phyloP scores from a whole-genome alignment of 208 protist species.

The Herpetomonas samuelpessoai region DNA sequence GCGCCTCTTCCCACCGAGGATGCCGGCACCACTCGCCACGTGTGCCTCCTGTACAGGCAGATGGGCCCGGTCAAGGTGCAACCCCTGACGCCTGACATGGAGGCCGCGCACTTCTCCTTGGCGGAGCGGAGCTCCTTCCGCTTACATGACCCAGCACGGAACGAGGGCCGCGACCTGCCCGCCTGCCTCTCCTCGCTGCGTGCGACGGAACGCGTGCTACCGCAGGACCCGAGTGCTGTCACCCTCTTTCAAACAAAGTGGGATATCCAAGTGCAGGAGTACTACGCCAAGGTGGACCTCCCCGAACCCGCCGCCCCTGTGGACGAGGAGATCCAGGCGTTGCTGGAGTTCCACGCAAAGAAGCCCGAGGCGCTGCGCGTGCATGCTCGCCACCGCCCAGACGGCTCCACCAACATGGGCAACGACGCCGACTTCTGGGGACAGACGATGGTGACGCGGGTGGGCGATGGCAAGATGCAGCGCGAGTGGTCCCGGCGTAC shows the following conservation, averaged over 20 bases:
- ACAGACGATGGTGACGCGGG: constrained; percentile 45
- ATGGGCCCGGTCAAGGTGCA: constrained; percentile 24
- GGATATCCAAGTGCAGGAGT: constrained; percentile 93
- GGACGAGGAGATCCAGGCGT: constrained; percentile 70
- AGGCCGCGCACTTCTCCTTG: constrained; percentile 42
- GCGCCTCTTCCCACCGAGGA: constrained; percentile 89
- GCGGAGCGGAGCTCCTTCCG: constrained; percentile 52
- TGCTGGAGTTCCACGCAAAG: constrained; percentile 79
- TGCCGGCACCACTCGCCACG: constrained; percentile 77
- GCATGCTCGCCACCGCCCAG: constrained; percentile 76
- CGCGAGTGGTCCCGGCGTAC: constrained; percentile 77
- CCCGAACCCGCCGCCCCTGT: constrained; percentile 73
- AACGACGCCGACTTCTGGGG: constrained; percentile 79
- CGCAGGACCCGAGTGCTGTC: constrained; percentile 50
- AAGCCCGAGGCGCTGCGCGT: constrained; percentile 62
- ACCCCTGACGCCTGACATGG: constrained; percentile 33
- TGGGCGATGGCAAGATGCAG: constrained; percentile 74
- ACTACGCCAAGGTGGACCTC: constrained; percentile 69
- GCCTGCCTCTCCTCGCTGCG: constrained; percentile 37
- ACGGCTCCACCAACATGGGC: constrained; percentile 84
- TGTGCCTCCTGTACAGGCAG: constrained; percentile 86
- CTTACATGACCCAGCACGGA: constrained; percentile 41
- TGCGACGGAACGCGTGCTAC: constrained; percentile 48
- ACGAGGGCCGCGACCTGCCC: constrained; percentile 5
- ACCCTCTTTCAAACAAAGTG: constrained; percentile 91